Conservation (phyloP, 2,329 filamentous ascomycete species). For the Penicillium griseofulvum region DNA sequence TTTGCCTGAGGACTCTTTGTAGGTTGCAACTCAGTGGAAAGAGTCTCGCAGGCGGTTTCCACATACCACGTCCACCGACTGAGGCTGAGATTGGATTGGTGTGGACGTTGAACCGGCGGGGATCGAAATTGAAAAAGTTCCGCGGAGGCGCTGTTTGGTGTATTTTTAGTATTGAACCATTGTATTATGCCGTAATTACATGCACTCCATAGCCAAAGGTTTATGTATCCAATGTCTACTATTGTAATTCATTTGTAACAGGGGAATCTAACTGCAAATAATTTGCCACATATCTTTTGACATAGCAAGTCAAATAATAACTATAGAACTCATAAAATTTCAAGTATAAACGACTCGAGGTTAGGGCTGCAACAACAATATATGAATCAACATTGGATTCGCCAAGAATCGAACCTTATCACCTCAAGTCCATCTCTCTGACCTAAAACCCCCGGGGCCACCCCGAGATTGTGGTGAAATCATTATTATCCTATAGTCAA, state of each 20-base stretch:
- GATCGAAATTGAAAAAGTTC: constrained; percentile 13
- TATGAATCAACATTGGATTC: background rate
- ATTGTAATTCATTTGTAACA: too few species aligned
- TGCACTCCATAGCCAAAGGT: accelerated
- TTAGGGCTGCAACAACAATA: background rate
- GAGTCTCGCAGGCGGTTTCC: constrained; percentile 24
- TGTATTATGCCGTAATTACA: background rate
- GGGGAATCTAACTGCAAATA: too few species aligned
- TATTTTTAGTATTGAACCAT: background rate
- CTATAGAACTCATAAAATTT: background rate
- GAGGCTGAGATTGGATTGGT: constrained; percentile 4
- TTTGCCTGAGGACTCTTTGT: constrained; percentile 9
- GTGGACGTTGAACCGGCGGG: constrained; percentile 3
- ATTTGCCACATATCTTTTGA: accelerated
- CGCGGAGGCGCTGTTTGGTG: constrained; percentile 2
- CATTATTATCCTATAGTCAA: background rate
- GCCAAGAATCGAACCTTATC: constrained; percentile 2
- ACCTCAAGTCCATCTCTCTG: background rate
- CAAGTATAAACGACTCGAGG: background rate
- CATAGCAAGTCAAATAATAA: accelerated
- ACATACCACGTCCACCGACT: constrained; percentile 29
- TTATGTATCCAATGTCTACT: background rate
- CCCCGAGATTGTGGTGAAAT: background rate
- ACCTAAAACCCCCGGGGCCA: too few species aligned
- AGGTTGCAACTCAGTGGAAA: constrained; percentile 14